Percentiles rank a stretch among this genome's conserved stretches.
Evolutionary conservation across 352 stramenopile genomes (phyloP).

Genomic region (Thalassiosira livingstoniorum): DNA sequence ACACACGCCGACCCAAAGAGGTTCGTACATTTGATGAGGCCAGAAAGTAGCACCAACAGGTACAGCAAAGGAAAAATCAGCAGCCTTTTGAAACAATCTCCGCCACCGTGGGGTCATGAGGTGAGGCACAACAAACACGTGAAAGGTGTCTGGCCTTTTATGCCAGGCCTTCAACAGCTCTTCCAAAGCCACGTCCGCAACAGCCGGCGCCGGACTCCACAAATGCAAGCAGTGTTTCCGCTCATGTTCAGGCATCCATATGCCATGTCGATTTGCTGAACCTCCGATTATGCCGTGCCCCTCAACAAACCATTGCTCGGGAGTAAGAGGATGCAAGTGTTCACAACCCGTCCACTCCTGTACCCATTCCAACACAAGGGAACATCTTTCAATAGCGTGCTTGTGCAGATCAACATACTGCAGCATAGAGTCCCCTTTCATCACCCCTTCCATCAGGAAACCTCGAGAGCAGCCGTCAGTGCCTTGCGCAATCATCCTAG

Average conservation of each 20-base stretch:
- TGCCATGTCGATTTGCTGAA: constrained; percentile 2
- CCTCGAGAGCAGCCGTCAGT: constrained; percentile 42
- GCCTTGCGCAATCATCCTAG: constrained; percentile 45
- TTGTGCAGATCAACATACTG: constrained; percentile 9
- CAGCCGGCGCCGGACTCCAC: constrained; percentile 37
- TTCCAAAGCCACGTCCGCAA: constrained; percentile 37
- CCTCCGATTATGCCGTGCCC: constrained; percentile 33
- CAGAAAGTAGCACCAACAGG: constrained; percentile 10
- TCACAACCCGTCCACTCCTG: constrained; percentile 7
- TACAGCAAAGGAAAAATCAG: constrained; percentile 42
- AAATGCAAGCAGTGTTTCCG: background rate
- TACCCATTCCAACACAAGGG: constrained; percentile 28
- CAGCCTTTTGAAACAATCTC: constrained; percentile 44
- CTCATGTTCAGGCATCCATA: constrained; percentile 31
- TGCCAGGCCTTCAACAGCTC: constrained; percentile 39
- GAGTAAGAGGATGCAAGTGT: constrained; percentile 11
- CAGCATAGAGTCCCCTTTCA: constrained; percentile 1
- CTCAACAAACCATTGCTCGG: constrained; percentile 44
- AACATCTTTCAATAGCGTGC: constrained; percentile 7
- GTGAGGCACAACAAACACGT: constrained; percentile 36
- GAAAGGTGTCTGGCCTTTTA: constrained; percentile 34
- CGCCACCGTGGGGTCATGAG: constrained; percentile 57
- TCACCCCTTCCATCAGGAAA: constrained; percentile 19
- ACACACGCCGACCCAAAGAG: constrained; percentile 15
- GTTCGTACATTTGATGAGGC: constrained; percentile 36